A percentile compares a stretch with the other conserved stretches of the same genome.
These are phyloP conservation scores for Gracilaria domingensis DNA, from an alignment of 23 red algal genomes.

Conservation along the genomic window DNA sequence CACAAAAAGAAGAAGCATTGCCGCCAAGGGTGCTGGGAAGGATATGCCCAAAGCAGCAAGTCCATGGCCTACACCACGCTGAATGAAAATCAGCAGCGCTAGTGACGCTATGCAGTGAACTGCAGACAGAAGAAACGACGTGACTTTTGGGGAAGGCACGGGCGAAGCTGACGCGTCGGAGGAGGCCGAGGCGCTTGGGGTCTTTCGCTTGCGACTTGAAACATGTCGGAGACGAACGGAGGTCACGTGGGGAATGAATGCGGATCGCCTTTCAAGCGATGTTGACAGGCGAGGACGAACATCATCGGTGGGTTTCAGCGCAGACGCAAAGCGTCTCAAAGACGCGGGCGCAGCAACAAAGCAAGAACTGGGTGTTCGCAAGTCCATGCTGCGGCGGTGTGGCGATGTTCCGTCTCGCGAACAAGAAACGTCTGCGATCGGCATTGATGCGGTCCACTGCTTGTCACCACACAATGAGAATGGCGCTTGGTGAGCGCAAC, in stretches of 20 bases:
- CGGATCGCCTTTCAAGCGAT: background rate
- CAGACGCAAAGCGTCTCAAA: background rate
- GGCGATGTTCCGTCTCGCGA: background rate
- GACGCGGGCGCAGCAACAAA: conserved; percentile 11
- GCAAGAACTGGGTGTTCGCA: background rate
- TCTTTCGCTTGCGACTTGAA: background rate
- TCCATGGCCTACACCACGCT: conserved; percentile 26
- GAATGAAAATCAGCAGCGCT: conserved; percentile 26
- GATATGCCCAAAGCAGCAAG: conserved; percentile 55
- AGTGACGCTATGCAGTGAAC: conserved; percentile 36
- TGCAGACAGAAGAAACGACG: background rate
- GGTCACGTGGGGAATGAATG: conserved; percentile 10
- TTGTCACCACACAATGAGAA: background rate
- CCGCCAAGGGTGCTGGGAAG: conserved; percentile 80
- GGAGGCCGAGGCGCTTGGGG: background rate
- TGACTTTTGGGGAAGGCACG: background rate
- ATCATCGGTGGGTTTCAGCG: too few relatives aligned
- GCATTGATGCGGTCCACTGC: background rate
- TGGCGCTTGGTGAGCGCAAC: background rate
- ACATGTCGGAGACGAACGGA: background rate
- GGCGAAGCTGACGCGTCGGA: conserved; percentile 25
- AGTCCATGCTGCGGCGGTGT: background rate
- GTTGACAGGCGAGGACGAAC: background rate
- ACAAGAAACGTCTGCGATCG: background rate
- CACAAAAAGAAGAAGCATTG: conserved; percentile 73